Evolutionary conservation across 2,329 filamentous ascomycete genomes (phyloP).

Genomic region (Aspergillus sergii): DNA sequence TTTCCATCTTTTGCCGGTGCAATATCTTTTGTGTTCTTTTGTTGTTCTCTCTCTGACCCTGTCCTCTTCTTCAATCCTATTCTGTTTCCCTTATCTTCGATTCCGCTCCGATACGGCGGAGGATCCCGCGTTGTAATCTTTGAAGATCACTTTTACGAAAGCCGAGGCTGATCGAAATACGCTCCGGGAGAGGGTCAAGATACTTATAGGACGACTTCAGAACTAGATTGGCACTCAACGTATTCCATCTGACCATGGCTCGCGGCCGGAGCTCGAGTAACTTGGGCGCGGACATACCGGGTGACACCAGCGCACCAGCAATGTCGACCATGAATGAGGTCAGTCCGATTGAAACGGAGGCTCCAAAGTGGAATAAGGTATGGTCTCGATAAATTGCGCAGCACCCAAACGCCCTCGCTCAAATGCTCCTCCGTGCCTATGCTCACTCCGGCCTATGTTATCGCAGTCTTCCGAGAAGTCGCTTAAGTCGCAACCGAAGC

Average conservation of each 20-base stretch:
- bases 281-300: slow-evolving; percentile 50
- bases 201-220: neutral
- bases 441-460: slow-evolving; percentile 21
- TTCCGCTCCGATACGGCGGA: slow-evolving; percentile 1
- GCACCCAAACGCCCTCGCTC: neutral
- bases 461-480: slow-evolving; percentile 32
- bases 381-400: neutral
- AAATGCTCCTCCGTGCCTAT: neutral
- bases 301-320: slow-evolving; percentile 50
- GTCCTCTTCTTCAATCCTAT: neutral
- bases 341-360: slow-evolving; percentile 34
- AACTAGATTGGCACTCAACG: neutral
- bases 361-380: slow-evolving; percentile 36
- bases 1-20: neutral
- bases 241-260: slow-evolving; percentile 30
- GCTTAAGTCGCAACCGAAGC: slow-evolving; percentile 43
- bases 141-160: neutral
- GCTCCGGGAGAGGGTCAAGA: neutral
- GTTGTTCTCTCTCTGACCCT: slow-evolving; percentile 3
- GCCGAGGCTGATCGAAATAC: neutral
- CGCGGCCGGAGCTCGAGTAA: slow-evolving; percentile 47
- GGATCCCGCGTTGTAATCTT: neutral
- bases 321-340: slow-evolving; percentile 48
- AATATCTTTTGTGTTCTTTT: neutral
- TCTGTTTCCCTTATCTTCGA: neutral